Base-by-base conservation (phyloP, 805 yeast species). In the Starmerella tilneyi region DNA sequence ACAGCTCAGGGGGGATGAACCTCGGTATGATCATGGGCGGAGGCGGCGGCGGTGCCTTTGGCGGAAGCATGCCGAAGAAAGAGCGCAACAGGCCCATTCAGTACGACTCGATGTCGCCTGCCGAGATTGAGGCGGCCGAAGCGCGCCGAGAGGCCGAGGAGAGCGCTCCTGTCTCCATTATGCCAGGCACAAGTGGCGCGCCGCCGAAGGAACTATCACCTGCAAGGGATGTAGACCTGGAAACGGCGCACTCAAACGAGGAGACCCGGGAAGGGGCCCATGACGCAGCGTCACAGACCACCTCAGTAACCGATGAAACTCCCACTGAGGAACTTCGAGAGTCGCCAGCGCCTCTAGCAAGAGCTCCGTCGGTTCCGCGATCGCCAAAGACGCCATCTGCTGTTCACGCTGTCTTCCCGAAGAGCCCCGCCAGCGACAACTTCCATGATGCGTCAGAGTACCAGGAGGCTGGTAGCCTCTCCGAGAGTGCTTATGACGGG, bases 1-100 rank as follows among this genome's bases (percentile, higher is more conserved):
- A 94, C 27, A 85, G 96, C 0, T 94, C 95, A 17, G 86, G 86
- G 4, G 73, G 81, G 65, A 75, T 82, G 78, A 73, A 78, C 35
- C 59, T 61, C 9, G 63, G 58, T 5, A 49, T 52, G 54, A 36
- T 55, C 37, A 51, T 56, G 51, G 58, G 56, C 19, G 51, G 41
- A 47, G 43, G 49, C 12, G 47, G 40, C 24, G 16, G 9, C n/a
- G 37, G 38, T 9, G 41, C 41, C 1, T 31, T 24, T n/a, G 45
- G 33, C 19, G 43, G 49, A 9, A 43, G 39, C 15, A 13, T 13
- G 30, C 49, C 47, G 22, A 39, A 36, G 20, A 41, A 37, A 11
- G 54, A 51, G 35, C 54, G 54, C 21, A 29, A 43, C n/a, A 21
- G 43, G 31, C 42, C 48, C 27, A 41, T 46, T 22, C 44, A 46